Conservation (phyloP, 2,329 filamentous ascomycete species). For the Sporothrix sp. region DNA sequence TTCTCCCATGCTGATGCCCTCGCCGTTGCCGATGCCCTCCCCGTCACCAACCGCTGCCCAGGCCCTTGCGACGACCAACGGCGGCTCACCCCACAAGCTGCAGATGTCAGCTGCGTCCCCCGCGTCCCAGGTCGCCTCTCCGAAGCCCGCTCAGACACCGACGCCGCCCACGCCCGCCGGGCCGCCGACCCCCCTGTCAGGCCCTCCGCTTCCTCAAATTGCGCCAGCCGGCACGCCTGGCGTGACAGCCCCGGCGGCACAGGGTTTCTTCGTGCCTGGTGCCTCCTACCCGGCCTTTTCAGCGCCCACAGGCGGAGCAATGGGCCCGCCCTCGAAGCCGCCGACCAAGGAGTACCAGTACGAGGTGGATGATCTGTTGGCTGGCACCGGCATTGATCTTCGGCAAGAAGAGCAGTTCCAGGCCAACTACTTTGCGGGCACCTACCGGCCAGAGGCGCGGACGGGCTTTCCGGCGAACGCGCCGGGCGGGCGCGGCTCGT, state of each 20-base stretch:
- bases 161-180: slow-evolving; percentile 12
- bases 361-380: slow-evolving; percentile 74
- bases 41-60: too few species aligned
- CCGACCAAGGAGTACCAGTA: slow-evolving; percentile 55
- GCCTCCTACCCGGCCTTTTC: slow-evolving; percentile 1
- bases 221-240: not conserved
- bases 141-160: slow-evolving; percentile 9
- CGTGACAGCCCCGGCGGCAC: too few species aligned
- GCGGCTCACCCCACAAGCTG: slow-evolving; percentile 8
- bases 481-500: slow-evolving; percentile 44
- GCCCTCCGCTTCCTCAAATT: slow-evolving; percentile 11
- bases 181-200: slow-evolving; percentile 12
- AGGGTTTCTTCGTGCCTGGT: slow-evolving; percentile 11
- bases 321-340: slow-evolving; percentile 52
- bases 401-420: slow-evolving; percentile 78
- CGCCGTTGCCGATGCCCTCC: slow-evolving; percentile 4
- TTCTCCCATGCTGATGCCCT: slow-evolving; percentile 9
- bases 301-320: slow-evolving; percentile 29
- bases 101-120: slow-evolving; percentile 8
- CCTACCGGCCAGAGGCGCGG: slow-evolving; percentile 35
- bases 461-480: slow-evolving; percentile 47
- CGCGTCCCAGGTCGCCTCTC: slow-evolving; percentile 8
- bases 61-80: not conserved
- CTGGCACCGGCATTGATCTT: slow-evolving; percentile 77
- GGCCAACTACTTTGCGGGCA: slow-evolving; percentile 52